Evolutionary conservation across 2,329 filamentous ascomycete genomes (phyloP), one percentile per base, ranked within the genome.

Genomic region (Pseudocercospora ulei): DNA sequence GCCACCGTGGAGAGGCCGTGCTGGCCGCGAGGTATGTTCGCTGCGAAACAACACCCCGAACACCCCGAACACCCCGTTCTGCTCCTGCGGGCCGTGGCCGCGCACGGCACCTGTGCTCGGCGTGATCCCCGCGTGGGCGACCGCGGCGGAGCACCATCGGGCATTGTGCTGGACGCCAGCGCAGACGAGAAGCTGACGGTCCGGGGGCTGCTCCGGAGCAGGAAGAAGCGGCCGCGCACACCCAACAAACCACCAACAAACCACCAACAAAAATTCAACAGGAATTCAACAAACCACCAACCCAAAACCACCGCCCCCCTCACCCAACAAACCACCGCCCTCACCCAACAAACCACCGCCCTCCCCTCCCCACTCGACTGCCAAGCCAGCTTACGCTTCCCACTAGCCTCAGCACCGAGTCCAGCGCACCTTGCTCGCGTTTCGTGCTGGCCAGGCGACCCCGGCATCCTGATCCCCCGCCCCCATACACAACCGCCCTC

Each of bases 371-470:
- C 12, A 30, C 12, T 18, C 20, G 8, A 18, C 18, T 19, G 7
- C 18, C 24, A 18, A 30, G 31, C 16, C 38, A 13, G 12, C 11
- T 23, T 22, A n/a, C 11, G 11, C 7, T 2, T 13, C 7, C 5
- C 16, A 6, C 25, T 27, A 6, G 11, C 25, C 5, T 13, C 11
- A 27, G 11, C 22, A 38, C 33, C 33, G 33, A 25, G 33, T 35
- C 12, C 9, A 36, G 16, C 13, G 23, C 34, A 29, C 20, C 13
- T 34, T 22, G n/a, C 38, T 34, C 34, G 20, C 28, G 28, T 33
- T 24, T 24, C 38, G 12, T 26, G 18, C 27, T 36, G 22, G 34
- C 28, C 17, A 25, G 20, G 20, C 35, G 22, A 37, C 36, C 28
- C 7, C 14, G 23, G 19, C 13, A 20, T 14, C 11, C 33, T 18